A percentile compares a stretch with the other conserved stretches of the same genome.
Evolutionary conservation across 2,329 filamentous ascomycete species (phyloP).

Genomic region (Aspergillus spinulosporus): DNA sequence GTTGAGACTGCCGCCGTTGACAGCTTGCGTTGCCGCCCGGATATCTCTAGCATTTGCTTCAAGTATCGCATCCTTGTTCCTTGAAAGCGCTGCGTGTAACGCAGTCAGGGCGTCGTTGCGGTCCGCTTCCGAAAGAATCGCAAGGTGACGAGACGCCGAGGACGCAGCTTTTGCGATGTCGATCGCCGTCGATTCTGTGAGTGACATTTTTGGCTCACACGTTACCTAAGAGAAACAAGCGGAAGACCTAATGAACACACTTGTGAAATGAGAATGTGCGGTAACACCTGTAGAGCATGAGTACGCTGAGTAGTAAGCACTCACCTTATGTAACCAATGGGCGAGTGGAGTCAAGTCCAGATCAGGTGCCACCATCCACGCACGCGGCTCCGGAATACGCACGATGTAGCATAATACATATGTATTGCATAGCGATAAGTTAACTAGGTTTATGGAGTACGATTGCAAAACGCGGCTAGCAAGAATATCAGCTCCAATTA

Average conservation of each 20-base stretch:
- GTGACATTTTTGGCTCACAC: slow-evolving; percentile 65
- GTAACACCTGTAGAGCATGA: neutral
- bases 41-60: slow-evolving; percentile 85
- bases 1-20: slow-evolving; percentile 72
- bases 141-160: slow-evolving; percentile 76
- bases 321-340: neutral
- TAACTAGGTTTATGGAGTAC: too few relatives aligned
- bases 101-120: slow-evolving; percentile 83
- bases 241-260: too few relatives aligned
- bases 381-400: too few relatives aligned
- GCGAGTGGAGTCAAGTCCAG: neutral
- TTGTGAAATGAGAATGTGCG: neutral
- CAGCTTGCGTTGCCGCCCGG: slow-evolving; percentile 69
- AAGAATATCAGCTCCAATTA: too few relatives aligned
- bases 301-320: neutral
- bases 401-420: too few relatives aligned
- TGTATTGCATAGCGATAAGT: too few relatives aligned
- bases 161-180: slow-evolving; percentile 78
- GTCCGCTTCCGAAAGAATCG: slow-evolving; percentile 70
- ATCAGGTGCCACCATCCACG: too few relatives aligned
- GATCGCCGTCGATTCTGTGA: slow-evolving; percentile 78
- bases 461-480: too few relatives aligned
- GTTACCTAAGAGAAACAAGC: neutral
- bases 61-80: slow-evolving; percentile 72
- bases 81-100: slow-evolving; percentile 74